Evolutionary conservation across 176 grass and related monocot species (phyloP).

Genomic region (Phoenix dactylifera): DNA sequence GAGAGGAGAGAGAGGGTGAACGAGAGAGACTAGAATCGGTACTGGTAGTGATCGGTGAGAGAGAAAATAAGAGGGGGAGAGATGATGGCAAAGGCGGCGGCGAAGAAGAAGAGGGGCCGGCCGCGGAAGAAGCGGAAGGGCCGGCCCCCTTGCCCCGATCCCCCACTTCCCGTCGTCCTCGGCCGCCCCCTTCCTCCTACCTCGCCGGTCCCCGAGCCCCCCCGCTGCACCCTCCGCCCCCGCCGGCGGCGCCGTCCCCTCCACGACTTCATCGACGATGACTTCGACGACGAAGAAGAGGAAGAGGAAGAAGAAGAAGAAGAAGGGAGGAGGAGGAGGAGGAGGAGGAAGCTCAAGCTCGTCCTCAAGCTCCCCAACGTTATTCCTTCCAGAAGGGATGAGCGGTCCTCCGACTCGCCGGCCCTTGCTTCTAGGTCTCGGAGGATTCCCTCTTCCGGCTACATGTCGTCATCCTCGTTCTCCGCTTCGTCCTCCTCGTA

Average conservation of each 20-base stretch:
- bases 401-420: background rate
- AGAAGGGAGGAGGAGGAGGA: background rate
- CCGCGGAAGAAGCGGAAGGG: conserved; percentile 27
- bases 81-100: conserved; percentile 44
- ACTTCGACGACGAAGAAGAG: conserved; percentile 6
- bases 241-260: conserved; percentile 29
- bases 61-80: conserved; percentile 19
- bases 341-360: conserved; percentile 77
- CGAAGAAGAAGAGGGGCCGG: conserved; percentile 17
- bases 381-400: conserved; percentile 1
- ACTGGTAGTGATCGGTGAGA: conserved; percentile 29
- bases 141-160: too few relatives aligned
- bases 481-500: conserved; percentile 29
- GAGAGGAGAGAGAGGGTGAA: conserved; percentile 24
- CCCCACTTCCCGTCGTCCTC: too few relatives aligned
- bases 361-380: conserved; percentile 54
- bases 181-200: background rate
- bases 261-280: conserved; percentile 29
- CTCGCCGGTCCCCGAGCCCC: conserved; percentile 2
- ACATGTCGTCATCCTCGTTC: conserved; percentile 1
- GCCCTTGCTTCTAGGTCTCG: conserved; percentile 1
- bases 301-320: background rate
- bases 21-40: conserved; percentile 11
- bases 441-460: background rate
- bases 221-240: conserved; percentile 27